Percentiles rank a stretch among this genome's conserved stretches.
Conservation (phyloP, 805 yeast species). For the Diddensiella transvaalensis region DNA sequence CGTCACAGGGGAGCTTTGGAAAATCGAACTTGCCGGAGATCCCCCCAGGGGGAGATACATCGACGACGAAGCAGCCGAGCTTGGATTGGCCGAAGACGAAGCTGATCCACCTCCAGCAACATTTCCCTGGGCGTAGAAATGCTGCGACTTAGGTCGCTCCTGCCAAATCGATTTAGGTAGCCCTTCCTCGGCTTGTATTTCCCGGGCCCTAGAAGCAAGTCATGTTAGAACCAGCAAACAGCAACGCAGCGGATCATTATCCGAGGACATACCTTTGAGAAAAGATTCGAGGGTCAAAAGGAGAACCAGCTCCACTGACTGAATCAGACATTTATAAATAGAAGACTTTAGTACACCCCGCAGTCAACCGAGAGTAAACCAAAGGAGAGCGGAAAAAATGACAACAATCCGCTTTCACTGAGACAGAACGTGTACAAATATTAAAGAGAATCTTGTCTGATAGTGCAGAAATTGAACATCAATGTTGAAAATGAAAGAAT, state of each 20-base stretch:
- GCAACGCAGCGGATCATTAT: not conserved
- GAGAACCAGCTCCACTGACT: slow-evolving; percentile 25
- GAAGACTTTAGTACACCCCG: not conserved
- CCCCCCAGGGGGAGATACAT: slow-evolving; percentile 11
- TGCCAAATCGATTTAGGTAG: slow-evolving; percentile 20
- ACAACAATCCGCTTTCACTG: too few species aligned
- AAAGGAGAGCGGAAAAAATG: too few species aligned
- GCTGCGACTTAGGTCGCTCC: slow-evolving; percentile 19
- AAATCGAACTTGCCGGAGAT: slow-evolving; percentile 11
- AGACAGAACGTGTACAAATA: too few species aligned
- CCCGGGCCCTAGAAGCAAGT: not conserved
- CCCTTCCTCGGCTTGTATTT: slow-evolving; percentile 4
- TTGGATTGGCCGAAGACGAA: slow-evolving; percentile 6
- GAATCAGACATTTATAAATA: slow-evolving; percentile 7
- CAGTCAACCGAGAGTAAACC: too few species aligned
- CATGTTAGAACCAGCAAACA: not conserved
- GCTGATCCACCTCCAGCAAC: slow-evolving; percentile 3
- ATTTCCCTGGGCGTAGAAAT: slow-evolving; percentile 12
- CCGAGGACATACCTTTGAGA: slow-evolving; percentile 8
- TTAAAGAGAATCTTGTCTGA: too few species aligned
- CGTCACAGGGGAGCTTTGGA: slow-evolving; percentile 8
- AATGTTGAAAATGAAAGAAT: too few species aligned
- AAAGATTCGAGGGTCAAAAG: slow-evolving; percentile 21
- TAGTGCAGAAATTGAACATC: too few species aligned
- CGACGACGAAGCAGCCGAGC: slow-evolving; percentile 9